Conservation (phyloP, 805 yeast genomes). For the Teunomyces barrocoloradensis region DNA sequence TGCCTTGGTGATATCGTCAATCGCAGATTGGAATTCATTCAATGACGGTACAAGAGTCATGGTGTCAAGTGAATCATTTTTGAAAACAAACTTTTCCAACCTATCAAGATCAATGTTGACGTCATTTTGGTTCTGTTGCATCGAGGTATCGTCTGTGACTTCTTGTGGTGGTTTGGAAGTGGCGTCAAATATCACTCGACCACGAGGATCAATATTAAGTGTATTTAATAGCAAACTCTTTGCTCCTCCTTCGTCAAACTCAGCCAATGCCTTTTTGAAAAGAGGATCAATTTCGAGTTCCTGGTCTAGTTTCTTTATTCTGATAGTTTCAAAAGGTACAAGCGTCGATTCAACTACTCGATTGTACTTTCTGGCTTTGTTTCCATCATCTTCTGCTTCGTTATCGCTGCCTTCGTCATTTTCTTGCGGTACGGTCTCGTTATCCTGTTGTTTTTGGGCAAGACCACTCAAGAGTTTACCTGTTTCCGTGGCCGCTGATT, state of each 20-base stretch:
- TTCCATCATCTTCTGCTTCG: conserved; percentile 19
- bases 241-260: conserved; percentile 82
- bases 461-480: conserved; percentile 32
- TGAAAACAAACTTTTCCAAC: conserved; percentile 21
- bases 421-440: conserved; percentile 3
- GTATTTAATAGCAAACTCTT: conserved; percentile 66
- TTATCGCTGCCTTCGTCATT: conserved; percentile 13
- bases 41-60: conserved; percentile 69
- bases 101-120: conserved; percentile 19
- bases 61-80: conserved; percentile 18
- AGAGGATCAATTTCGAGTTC: conserved; percentile 70
- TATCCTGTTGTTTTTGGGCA: conserved; percentile 16
- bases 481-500: conserved; percentile 36
- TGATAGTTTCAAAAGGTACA: conserved; percentile 49
- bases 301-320: conserved; percentile 56
- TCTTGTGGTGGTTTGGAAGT: conserved; percentile 23
- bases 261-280: conserved; percentile 71
- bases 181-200: conserved; percentile 68
- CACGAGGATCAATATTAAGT: conserved; percentile 49
- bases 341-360: conserved; percentile 42
- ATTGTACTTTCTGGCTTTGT: conserved; percentile 28
- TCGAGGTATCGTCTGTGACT: conserved; percentile 14
- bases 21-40: conserved; percentile 54
- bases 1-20: conserved; percentile 54
- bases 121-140: conserved; percentile 14